Evolutionary conservation across 352 stramenopile species (phyloP), one percentile per base, ranked within the genome.

Genomic region (Pythium phragmiticola): DNA sequence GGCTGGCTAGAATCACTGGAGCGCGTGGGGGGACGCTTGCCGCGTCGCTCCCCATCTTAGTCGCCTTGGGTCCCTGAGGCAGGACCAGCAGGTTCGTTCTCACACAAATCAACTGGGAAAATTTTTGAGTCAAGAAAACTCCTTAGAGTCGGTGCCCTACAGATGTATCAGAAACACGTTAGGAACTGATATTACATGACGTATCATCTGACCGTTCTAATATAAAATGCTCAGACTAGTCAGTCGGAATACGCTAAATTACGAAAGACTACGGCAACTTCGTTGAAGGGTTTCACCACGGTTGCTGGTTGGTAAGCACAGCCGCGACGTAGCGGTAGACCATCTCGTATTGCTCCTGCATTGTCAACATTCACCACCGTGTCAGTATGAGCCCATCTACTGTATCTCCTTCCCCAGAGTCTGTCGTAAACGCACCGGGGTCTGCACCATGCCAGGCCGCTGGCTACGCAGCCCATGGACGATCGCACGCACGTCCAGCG

Each of bases 401-500:
- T 2, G 5, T 9, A 39, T 39, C 34, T 6, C 34, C 26, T 14
- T 6, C 34, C 11, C 7, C 4, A 39, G 34, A 13, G 11, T 39
- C 34, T 13, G 11, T 39, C 4, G 34, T 39, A 39, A 3, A 81
- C 84, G 41, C 70, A 94, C 86, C 74, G 77, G 72, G 13, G 84
- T 92, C 74, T 94, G 86, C 28, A 94, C 84, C 83, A 94, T 94
- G 21, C 84, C 82, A 43, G 83, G 84, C 46, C 86, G 86, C 56
- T 94, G 75, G 16, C 73, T 88, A 33, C 84, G 77, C 42, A 95
- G 57, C 11, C 68, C 69, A 48, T 89, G 69, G 30, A 92, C 86
- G 7, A 93, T 70, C 21, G 68, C 60, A 17, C 66, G 64, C 28
- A 95, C 74, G 33, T 93, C 65, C 17, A 94, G 64, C 28, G 82